Base-by-base conservation (phyloP, 2,329 filamentous ascomycete species). In the Ophiostoma himal-ulmi region DNA sequence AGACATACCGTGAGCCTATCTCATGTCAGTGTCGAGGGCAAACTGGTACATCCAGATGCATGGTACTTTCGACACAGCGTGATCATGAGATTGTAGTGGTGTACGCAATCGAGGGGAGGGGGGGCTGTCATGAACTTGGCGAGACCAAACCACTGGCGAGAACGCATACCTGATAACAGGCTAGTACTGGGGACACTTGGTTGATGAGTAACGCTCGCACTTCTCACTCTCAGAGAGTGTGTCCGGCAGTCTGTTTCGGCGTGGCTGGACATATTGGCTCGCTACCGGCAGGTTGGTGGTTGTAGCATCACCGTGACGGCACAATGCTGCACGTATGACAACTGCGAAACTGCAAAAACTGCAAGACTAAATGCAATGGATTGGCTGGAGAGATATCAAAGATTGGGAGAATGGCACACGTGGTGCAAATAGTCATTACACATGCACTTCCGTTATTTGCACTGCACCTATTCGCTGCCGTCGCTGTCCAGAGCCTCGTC, bases 401-500 rank as follows among this genome's bases (percentile, higher is more conserved):
- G 10, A 62, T 62, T 10, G 52, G 30, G n/a, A 22, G 20, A 17
- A 26, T 26, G 30, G 22, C 26, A 10, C 5, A 62, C 20, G 30
- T 2, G 22, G 52, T 57, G 52, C 22, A 26, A 26, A 26, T 57
- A 57, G 52, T 10, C 8, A 22, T 13, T 17, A 36, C 26, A 34
- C 26, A 14, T 26, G 17, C n/a, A 26, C 5, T 7, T 34, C 14
- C 57, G 14, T 26, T 62, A 62, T 26, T 20, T 34, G 57, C 57
- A 64, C 30, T 26, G n/a, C n/a, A 14, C 34, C 69, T 70, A 87
- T 70, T 88, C 86, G 74, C 86, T 88, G 72, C 89, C 87, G 68
- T 86, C 83, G 13, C 85, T 86, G 75, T 89, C 87, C 71, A 89
- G 77, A 14, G 87, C 88, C 73, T 90, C 89, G 71, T 89, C 88